Base-by-base conservation (phyloP, 2,329 filamentous ascomycete species). In the Grosmannia clavigera region DNA sequence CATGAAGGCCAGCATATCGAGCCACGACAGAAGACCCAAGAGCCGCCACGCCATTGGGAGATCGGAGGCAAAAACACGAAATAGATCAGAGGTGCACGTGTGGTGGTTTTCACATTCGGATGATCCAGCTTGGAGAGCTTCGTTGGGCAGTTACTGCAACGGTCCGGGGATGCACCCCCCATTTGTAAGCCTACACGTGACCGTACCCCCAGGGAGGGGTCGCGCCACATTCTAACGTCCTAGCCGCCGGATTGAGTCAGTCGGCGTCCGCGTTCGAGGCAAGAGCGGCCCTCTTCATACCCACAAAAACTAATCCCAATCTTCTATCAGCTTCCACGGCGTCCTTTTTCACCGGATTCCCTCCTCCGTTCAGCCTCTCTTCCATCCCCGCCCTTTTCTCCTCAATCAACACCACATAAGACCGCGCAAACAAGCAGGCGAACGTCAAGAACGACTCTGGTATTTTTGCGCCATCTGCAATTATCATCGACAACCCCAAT, bases 311-410 rank as follows among this genome's bases (percentile, higher is more conserved):
- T 9, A 27, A 40, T 16, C 43, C 51, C 46, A 57, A 54, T 5
- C 55, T 62, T 63, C 61, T 53, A 63, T 58, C 54, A 43, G 55
- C 58, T 63, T 63, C 61, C 58, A 63, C 61, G 54, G 53, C 54
- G 38, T 14, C 56, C 25, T 50, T 57, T 62, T 53, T 29, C 22
- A 12, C 16, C 33, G 16, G 10, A 16, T 40, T 50, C 48, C 46
- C 48, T 52, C 31, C 38, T 57, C 27, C 40, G 31, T 29, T 58
- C 29, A 25, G 27, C n/a, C 35, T 43, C 11, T 48, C 53, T n/a
- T 38, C 38, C 52, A n/a, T 31, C 29, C 52, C 29, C 29, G 52
- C 52, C 33, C 3, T 27, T 22, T 27, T 43, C 14, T n/a, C 22
- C 14, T 31, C 50, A 3, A 9, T 52, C 50, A 29, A 52, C 50